Evolutionary conservation across 306 rosid species (phyloP).

Genomic region (Quercus variabilis): DNA sequence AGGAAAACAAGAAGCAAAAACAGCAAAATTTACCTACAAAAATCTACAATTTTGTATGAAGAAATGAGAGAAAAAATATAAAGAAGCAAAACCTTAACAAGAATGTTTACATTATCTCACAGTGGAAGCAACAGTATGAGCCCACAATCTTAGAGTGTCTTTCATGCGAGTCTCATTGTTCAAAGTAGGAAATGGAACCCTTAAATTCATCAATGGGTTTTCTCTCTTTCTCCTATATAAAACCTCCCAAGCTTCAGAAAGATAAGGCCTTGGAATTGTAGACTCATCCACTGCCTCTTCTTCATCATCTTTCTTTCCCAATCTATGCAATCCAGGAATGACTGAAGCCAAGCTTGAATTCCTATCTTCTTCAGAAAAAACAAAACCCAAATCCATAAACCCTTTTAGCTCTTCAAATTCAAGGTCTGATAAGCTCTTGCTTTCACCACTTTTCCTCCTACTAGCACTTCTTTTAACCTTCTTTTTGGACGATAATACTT

Average conservation of each 20-base stretch:
- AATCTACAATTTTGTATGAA: too few relatives aligned
- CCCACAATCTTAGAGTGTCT: constrained; percentile 75
- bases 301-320: constrained; percentile 45
- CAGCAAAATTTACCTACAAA: too few relatives aligned
- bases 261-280: constrained; percentile 67
- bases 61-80: too few relatives aligned
- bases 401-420: constrained; percentile 86
- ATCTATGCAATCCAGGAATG: constrained; percentile 76
- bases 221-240: constrained; percentile 41
- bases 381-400: constrained; percentile 89
- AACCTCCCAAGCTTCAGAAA: constrained; percentile 80
- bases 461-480: neutral
- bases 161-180: constrained; percentile 62
- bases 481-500: constrained; percentile 23
- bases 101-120: constrained; percentile 38
- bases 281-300: constrained; percentile 23
- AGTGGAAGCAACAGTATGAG: constrained; percentile 77
- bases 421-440: constrained; percentile 81
- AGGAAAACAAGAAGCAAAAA: too few relatives aligned
- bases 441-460: constrained; percentile 32
- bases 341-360: constrained; percentile 74
- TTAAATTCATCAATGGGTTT: constrained; percentile 63
- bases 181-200: constrained; percentile 37
- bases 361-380: constrained; percentile 73
- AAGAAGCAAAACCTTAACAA: too few relatives aligned